These are phyloP conservation scores for Mycosphaerella arachidis DNA, from an alignment of 2,329 filamentous ascomycete genomes.

Conservation along the genomic window DNA sequence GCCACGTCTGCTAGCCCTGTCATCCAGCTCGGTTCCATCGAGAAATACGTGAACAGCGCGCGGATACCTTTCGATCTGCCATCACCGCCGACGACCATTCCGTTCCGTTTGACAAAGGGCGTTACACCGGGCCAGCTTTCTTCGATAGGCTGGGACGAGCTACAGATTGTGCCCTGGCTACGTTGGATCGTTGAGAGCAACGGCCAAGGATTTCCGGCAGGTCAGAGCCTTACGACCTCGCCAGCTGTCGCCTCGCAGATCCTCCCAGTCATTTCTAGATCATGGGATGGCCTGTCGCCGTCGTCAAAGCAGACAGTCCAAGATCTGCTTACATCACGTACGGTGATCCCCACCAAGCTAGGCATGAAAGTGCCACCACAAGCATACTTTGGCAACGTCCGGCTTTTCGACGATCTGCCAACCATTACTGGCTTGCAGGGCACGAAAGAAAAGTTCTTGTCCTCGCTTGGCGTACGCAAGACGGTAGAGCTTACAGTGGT, in stretches of 20 bases:
- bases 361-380: slow-evolving; percentile 84
- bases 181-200: slow-evolving; percentile 70
- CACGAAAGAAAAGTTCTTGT: slow-evolving; percentile 86
- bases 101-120: slow-evolving; percentile 73
- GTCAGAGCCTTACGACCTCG: slow-evolving; percentile 67
- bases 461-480: slow-evolving; percentile 82
- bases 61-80: slow-evolving; percentile 79
- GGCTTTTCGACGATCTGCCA: slow-evolving; percentile 89
- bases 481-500: slow-evolving; percentile 93
- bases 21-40: slow-evolving; percentile 71
- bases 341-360: slow-evolving; percentile 82
- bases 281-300: slow-evolving; percentile 75
- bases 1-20: slow-evolving; percentile 60
- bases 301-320: slow-evolving; percentile 62
- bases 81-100: slow-evolving; percentile 74
- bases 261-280: slow-evolving; percentile 76
- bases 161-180: slow-evolving; percentile 83
- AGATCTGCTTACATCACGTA: slow-evolving; percentile 59
- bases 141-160: slow-evolving; percentile 77
- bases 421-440: slow-evolving; percentile 69
- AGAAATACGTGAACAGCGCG: slow-evolving; percentile 67
- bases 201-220: slow-evolving; percentile 54
- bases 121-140: slow-evolving; percentile 66
- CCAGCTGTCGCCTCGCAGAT: slow-evolving; percentile 72
- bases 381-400: slow-evolving; percentile 89